Evolutionary conservation across 768 basidiomycete genomes (phyloP).

Genomic region (Agaricus sinodeliciosus): DNA sequence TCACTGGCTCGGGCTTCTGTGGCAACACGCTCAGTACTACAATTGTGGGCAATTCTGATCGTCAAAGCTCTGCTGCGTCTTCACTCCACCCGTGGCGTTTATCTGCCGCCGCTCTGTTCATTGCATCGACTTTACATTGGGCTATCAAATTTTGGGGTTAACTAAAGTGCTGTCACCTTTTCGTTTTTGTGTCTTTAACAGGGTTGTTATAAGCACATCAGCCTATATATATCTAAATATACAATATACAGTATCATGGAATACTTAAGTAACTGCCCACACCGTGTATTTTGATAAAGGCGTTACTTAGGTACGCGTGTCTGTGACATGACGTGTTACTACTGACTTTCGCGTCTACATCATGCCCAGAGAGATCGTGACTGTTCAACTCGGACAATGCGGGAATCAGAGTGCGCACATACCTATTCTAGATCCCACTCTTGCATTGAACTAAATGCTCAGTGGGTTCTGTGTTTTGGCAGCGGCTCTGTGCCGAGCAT

Average conservation of each 20-base stretch:
- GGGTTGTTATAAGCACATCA: no score
- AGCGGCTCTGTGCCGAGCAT: conserved; percentile 95
- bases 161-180: no score
- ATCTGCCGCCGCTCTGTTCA: no score
- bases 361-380: conserved; percentile 84
- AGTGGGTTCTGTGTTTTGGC: conserved; percentile 99
- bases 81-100: background rate
- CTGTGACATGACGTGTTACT: conserved; percentile 2
- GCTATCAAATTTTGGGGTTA: background rate
- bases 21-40: conserved; percentile 15
- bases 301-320: background rate
- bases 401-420: conserved; percentile 77
- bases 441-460: background rate
- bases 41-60: background rate
- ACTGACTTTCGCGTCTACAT: conserved; percentile 3
- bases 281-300: no score
- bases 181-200: no score
- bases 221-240: background rate
- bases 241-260: background rate
- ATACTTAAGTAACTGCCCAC: no score
- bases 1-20: conserved; percentile 34
- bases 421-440: background rate
- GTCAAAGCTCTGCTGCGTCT: background rate
- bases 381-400: conserved; percentile 84
- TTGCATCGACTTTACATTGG: background rate